phyloP scores from a whole-genome alignment of 139 green algal species.

The Desmodesmus armatus region DNA sequence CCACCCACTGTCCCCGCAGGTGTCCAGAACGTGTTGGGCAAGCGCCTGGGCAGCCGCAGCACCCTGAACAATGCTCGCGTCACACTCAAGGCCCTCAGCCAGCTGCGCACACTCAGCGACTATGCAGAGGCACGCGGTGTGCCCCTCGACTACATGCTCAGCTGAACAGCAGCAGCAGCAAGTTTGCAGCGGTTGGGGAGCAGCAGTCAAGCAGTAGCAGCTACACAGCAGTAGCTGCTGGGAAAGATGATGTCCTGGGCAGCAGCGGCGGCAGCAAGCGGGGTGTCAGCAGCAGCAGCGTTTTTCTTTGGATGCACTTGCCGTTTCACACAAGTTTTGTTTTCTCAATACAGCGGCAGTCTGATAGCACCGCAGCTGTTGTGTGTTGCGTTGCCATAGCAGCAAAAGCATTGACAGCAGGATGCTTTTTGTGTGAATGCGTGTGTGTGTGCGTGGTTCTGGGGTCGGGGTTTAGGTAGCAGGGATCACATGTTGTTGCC shows the following conservation, averaged over 20 bases:
- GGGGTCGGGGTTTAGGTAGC: too few relatives aligned
- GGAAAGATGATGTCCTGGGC: background rate
- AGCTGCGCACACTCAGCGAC: constrained; percentile 80
- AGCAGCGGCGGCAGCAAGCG: background rate
- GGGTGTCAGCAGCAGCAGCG: background rate
- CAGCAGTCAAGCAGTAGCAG: background rate
- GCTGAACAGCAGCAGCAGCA: too few relatives aligned
- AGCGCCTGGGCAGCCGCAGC: constrained; percentile 91
- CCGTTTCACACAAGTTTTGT: too few relatives aligned
- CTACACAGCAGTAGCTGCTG: background rate
- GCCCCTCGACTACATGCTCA: constrained; percentile 75
- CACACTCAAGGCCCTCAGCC: constrained; percentile 79
- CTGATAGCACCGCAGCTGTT: too few relatives aligned
- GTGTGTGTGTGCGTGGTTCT: too few relatives aligned
- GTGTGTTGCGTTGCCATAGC: too few relatives aligned
- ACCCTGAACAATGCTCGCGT: constrained; percentile 95
- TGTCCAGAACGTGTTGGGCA: constrained; percentile 94
- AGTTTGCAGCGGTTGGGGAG: background rate
- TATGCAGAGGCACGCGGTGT: constrained; percentile 76
- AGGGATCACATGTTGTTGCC: too few relatives aligned
- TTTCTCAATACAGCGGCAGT: too few relatives aligned
- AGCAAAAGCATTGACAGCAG: too few relatives aligned
- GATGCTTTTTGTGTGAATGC: too few relatives aligned
- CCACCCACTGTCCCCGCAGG: too few relatives aligned
- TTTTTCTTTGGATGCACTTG: too few relatives aligned